A percentile compares a stretch with the other conserved stretches of the same genome.
Evolutionary conservation across 139 green algal species (phyloP).

Genomic region (Tetraselmis striata): DNA sequence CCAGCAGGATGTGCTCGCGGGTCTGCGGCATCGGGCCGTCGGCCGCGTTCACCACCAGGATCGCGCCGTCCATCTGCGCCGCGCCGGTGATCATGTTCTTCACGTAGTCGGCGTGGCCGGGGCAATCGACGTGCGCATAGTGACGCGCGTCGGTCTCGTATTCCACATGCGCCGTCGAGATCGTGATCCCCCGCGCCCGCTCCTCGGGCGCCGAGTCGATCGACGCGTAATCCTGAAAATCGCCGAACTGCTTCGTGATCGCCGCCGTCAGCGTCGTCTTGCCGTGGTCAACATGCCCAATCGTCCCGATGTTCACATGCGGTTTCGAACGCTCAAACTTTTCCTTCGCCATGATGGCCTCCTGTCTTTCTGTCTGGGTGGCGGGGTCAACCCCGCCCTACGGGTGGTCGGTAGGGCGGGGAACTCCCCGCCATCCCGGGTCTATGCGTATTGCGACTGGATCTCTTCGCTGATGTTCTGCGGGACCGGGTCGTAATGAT

Average conservation of each 20-base stretch:
- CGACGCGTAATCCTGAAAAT: slow-evolving; percentile 38
- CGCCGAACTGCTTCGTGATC: slow-evolving; percentile 14
- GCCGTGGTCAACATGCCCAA: slow-evolving; percentile 58
- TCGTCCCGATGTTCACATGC: slow-evolving; percentile 57
- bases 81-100: slow-evolving; percentile 27
- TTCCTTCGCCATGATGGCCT: no score
- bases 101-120: slow-evolving; percentile 22
- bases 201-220: slow-evolving; percentile 63
- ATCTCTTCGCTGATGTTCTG: slow-evolving; percentile 89
- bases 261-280: slow-evolving; percentile 55
- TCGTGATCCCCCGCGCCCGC: slow-evolving; percentile 56
- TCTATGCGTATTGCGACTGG: no score
- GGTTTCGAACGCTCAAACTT: slow-evolving; percentile 40
- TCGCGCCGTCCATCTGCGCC: slow-evolving; percentile 55
- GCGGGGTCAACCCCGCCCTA: no score
- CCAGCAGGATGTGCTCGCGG: slow-evolving; percentile 55
- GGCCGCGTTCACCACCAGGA: slow-evolving; percentile 47
- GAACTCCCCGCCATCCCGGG: no score
- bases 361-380: no score
- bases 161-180: slow-evolving; percentile 44
- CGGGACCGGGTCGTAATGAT: slow-evolving; percentile 88
- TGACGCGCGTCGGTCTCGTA: slow-evolving; percentile 58
- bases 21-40: slow-evolving; percentile 61
- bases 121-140: slow-evolving; percentile 41
- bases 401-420: no score